A percentile compares a stretch with the other conserved stretches of the same genome.
Conservation (phyloP, 306 rosid genomes). For the Dalbergia oliveri region DNA sequence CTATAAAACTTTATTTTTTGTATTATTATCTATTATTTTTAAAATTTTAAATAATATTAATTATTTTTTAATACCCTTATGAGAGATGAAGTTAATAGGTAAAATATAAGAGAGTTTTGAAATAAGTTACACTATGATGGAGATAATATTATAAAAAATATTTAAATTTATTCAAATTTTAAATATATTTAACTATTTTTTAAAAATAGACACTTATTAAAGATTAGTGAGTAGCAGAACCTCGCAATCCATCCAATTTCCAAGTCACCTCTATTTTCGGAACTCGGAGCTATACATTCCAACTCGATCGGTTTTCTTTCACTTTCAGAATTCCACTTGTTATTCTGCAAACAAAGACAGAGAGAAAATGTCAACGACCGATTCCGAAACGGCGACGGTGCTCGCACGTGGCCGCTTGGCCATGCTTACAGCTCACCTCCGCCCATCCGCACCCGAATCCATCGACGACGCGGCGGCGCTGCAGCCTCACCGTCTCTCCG, state of each 20-base stretch:
- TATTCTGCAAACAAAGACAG: background rate
- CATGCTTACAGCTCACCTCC: constrained; percentile 70
- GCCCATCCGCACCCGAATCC: constrained; percentile 52
- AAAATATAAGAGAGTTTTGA: too few species aligned
- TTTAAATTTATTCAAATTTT: too few species aligned
- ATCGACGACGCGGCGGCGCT: constrained; percentile 45
- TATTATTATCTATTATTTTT: too few species aligned
- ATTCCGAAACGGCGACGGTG: constrained; percentile 48
- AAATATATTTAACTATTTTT: too few species aligned
- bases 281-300: background rate
- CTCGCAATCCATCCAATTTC: background rate
- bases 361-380: constrained; percentile 55
- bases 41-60: too few species aligned
- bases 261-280: background rate
- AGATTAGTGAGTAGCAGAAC: background rate
- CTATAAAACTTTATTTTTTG: too few species aligned
- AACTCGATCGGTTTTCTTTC: background rate
- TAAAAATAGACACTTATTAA: too few species aligned
- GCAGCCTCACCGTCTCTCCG: constrained; percentile 57
- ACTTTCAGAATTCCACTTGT: background rate
- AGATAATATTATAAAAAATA: too few species aligned
- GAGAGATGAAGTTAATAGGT: too few species aligned
- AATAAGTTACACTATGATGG: too few species aligned
- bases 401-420: constrained; percentile 78
- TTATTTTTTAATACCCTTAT: too few species aligned